phyloP scores from a whole-genome alignment of 371 early-diverging fungal genomes.

The Zychaea mexicana region DNA sequence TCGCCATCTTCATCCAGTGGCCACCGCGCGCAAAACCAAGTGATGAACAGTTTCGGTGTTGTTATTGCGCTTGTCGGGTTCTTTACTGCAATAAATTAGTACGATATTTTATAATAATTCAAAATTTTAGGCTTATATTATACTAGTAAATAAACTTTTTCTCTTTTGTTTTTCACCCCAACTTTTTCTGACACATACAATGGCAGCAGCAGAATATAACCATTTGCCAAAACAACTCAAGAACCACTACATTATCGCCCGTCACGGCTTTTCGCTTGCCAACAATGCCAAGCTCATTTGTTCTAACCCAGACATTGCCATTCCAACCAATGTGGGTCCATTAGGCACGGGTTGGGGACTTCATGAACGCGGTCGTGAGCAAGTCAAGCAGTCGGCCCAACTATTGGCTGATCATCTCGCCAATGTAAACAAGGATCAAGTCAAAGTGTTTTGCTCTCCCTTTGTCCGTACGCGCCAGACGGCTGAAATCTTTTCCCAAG shows the following conservation, averaged over 20 bases:
- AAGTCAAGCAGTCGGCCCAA: slow-evolving; percentile 44
- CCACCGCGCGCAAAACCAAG: not conserved
- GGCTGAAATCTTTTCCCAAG: slow-evolving; percentile 39
- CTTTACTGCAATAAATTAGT: too few relatives aligned
- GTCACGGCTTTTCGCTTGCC: slow-evolving; percentile 53
- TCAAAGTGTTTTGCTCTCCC: slow-evolving; percentile 43
- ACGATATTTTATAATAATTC: not conserved
- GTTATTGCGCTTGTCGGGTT: not conserved
- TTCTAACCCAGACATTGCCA: slow-evolving; percentile 52
- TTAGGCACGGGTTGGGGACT: slow-evolving; percentile 45
- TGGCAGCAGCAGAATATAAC: slow-evolving; percentile 20
- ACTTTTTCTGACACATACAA: not conserved
- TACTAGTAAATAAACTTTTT: not conserved
- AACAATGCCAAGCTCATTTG: slow-evolving; percentile 46
- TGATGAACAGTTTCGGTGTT: slow-evolving; percentile 4
- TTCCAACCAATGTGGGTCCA: slow-evolving; percentile 47
- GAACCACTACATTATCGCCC: slow-evolving; percentile 47
- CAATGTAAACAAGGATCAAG: slow-evolving; percentile 18
- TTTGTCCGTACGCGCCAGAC: slow-evolving; percentile 49
- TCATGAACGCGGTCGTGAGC: slow-evolving; percentile 42
- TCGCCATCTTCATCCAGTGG: not conserved
- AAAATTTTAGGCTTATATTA: not conserved
- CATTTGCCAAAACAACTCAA: slow-evolving; percentile 39
- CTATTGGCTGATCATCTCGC: slow-evolving; percentile 34
- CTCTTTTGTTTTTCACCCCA: not conserved